Evolutionary conservation across 345 rosid genomes (phyloP), one percentile per base, ranked within the genome.

Genomic region (Salix viminalis): DNA sequence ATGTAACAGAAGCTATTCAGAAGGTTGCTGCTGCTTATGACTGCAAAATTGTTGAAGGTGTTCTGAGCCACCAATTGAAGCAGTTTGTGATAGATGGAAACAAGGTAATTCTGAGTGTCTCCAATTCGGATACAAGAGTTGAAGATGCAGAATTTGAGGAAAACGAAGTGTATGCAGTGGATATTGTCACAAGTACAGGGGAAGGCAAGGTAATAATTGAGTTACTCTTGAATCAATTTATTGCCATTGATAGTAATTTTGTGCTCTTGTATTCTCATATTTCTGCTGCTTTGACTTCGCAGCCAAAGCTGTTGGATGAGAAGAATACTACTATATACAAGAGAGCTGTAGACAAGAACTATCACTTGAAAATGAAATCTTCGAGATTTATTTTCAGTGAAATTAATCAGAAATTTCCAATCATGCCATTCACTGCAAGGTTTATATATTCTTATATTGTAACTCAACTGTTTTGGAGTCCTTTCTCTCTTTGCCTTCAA

Each of bases 21-120:
- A 96, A 94, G 78, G 97, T 94, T 76, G 99, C 97, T 71, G 89
- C 87, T 73, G 97, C 99, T 71, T 91, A 91, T 84, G 99, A 92
- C 85, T 96, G 99, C 88, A 96, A 94, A 82, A 90, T 94, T 79
- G 97, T 92, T 54, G 99, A 94, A 82, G 99, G 99, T 28, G 97
- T 96, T 74, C 97, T 96, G 19, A 90, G 97, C 79, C 99, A 96
- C 78, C 98, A 94, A 82, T 80, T 96, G 85, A 96, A 92, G 86
- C 95, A 92, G 83, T 89, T 87, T 70, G 87, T 90, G 76, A 94
- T 94, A 28, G 98, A 96, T 84, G 99, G 94, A 54, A 89, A 86
- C 87, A 96, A 96, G 87, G 92, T 87, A 69, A 73, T 96, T 67
- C 73, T 96, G 18, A 91, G 90, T 26, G 90, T 85, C 73, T 70